phyloP scores from a whole-genome alignment of 1,284 basidiomycete genomes.

The Naganishia sp. region DNA sequence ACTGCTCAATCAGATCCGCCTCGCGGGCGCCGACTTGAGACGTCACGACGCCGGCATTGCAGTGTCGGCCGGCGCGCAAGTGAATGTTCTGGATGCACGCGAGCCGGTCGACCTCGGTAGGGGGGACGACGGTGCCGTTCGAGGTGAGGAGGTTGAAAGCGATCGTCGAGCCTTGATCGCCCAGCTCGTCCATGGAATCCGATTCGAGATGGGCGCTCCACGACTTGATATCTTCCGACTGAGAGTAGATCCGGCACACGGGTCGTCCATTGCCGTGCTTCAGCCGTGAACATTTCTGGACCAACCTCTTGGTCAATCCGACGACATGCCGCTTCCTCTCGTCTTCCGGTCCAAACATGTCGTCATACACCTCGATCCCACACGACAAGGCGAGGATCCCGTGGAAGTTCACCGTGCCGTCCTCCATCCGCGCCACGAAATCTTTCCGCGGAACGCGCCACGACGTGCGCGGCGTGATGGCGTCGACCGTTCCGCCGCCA shows the following conservation, averaged over 20 bases:
- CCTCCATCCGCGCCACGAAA: constrained; percentile 20
- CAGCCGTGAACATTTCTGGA: constrained; percentile 1
- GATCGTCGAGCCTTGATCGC: constrained; percentile 32
- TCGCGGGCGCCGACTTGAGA: constrained; percentile 16
- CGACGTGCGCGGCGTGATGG: constrained; percentile 17
- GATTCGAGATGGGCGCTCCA: not conserved
- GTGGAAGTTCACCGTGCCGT: constrained; percentile 31
- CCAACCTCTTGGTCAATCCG: constrained; percentile 22
- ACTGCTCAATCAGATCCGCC: constrained; percentile 20
- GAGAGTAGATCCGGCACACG: constrained; percentile 24
- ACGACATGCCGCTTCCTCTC: constrained; percentile 19
- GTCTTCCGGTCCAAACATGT: constrained; percentile 24
- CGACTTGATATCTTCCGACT: not conserved
- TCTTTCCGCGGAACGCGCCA: constrained; percentile 26
- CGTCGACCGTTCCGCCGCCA: constrained; percentile 31
- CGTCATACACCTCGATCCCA: constrained; percentile 22
- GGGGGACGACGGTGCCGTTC: constrained; percentile 25
- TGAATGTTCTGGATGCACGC: constrained; percentile 33
- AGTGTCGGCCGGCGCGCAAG: constrained; percentile 29
- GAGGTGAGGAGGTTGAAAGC: constrained; percentile 29
- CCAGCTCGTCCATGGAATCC: not conserved
- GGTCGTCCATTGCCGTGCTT: constrained; percentile 21
- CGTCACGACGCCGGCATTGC: constrained; percentile 31
- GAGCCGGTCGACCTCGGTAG: constrained; percentile 28
- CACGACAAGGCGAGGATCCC: constrained; percentile 23